Conservation (phyloP, 1,284 basidiomycete genomes). For the Microbotryomycetes sp. region DNA sequence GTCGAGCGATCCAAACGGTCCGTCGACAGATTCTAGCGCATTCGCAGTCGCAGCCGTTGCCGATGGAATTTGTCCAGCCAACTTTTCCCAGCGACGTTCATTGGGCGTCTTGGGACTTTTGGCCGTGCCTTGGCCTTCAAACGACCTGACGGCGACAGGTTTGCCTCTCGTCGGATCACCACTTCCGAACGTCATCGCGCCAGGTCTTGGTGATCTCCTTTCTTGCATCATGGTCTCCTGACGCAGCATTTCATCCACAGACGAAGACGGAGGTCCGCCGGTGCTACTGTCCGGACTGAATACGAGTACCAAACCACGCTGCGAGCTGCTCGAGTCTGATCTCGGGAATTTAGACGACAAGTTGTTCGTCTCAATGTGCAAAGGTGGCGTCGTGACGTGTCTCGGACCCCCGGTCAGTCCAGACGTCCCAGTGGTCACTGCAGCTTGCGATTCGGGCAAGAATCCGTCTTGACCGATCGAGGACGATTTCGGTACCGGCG, state of each 20-base stretch:
- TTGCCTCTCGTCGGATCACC: neutral
- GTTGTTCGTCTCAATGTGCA: neutral
- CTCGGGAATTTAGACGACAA: neutral
- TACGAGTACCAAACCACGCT: neutral
- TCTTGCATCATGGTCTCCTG: neutral
- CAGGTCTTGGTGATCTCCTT: neutral
- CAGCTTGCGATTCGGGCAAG: neutral
- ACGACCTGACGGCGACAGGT: neutral
- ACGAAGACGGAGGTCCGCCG: neutral
- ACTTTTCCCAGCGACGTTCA: neutral
- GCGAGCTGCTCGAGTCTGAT: neutral
- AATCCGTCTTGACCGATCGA: no score
- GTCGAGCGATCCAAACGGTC: neutral
- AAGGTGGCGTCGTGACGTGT: neutral
- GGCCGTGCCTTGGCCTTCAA: neutral
- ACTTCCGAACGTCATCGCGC: neutral
- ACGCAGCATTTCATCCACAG: neutral
- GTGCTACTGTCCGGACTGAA: neutral
- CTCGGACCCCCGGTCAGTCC: neutral
- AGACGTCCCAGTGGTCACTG: no score
- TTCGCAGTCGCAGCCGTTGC: neutral
- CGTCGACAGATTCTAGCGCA: neutral
- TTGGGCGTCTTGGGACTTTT: neutral
- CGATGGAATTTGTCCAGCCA: neutral
- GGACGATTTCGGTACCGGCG: no score